Evolutionary conservation across 2,329 filamentous ascomycete genomes (phyloP), one percentile per base, ranked within the genome.

Genomic region (Pseudogymnoascus sp.): DNA sequence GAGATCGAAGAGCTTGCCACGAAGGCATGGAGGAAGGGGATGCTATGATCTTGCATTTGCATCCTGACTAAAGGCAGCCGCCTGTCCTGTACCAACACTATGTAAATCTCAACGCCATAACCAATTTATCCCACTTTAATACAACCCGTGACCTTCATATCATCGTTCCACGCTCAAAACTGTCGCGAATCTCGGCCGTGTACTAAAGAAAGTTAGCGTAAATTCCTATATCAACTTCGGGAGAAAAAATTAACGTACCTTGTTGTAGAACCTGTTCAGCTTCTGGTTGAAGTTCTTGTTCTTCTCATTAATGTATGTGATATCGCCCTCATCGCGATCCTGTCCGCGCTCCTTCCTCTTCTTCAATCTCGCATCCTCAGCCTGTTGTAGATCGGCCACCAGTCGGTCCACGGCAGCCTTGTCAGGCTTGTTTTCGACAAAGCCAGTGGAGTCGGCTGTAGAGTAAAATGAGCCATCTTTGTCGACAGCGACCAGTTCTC

Each of bases 271-370:
- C 69, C 95, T 83, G 63, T 89, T 83, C 76, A 99, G 81, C 80
- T 99, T 98, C 80, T 96, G 88, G 85, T 99, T 99, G 81, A 99
- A 99, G 82, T 97, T 92, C 83, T 98, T 98, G 83, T 99, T 99
- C 88, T 99, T 97, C 79, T 97, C 92, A 79, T 99, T 99, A 84
- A 99, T 99, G 78, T 96, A 98, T 6, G 93, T 98, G 71, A 98
- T 90, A 77, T 99, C 95, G 28, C 86, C 89, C 60, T 93, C 90
- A 68, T 96, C 92, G 65, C 93, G 92, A 67, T 88, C 89, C 74
- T 87, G 85, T 11, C 85, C 85, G 75, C 90, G 86, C 69, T 96
- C 91, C 75, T 85, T 87, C 71, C 92, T 83, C 80, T 96, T 96
- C 83, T 93, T 96, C 73, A 96, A 74, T 62, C 92, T 83, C 62